Conservation (phyloP, 208 protist genomes). For the Kentomonas sorsogonicus region DNA sequence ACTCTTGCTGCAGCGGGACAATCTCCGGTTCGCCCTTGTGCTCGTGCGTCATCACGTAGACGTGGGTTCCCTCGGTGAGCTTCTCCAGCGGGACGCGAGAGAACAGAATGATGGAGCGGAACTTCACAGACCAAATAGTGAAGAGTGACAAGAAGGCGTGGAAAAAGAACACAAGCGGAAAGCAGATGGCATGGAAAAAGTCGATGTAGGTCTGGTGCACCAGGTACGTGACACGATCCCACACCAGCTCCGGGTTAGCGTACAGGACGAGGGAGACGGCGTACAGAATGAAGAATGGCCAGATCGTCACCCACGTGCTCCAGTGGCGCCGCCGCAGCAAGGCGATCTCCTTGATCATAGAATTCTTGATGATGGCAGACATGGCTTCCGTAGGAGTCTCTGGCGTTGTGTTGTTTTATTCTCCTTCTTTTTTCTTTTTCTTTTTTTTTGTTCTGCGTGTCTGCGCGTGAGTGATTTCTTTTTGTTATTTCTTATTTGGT, state of each 20-base stretch:
- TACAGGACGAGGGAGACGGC: constrained; percentile 47
- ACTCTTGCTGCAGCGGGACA: constrained; percentile 65
- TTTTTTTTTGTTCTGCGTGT: constrained; percentile 1
- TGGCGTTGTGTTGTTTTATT: no score
- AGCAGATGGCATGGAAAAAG: constrained; percentile 85
- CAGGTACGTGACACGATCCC: constrained; percentile 82
- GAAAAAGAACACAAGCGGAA: constrained; percentile 72
- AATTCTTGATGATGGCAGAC: constrained; percentile 56
- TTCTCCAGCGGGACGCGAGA: constrained; percentile 28
- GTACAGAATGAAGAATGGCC: constrained; percentile 81
- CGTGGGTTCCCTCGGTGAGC: constrained; percentile 50
- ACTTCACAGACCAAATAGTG: constrained; percentile 87
- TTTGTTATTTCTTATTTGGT: no score
- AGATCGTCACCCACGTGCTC: constrained; percentile 80
- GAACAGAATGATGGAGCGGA: constrained; percentile 69
- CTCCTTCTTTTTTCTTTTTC: not conserved
- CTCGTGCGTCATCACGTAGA: constrained; percentile 65
- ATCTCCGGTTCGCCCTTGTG: constrained; percentile 85
- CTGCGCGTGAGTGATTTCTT: not conserved
- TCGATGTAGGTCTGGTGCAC: constrained; percentile 87
- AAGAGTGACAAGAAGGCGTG: constrained; percentile 85
- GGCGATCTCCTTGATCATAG: constrained; percentile 58
- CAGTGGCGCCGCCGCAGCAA: constrained; percentile 58
- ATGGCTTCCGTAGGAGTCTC: constrained; percentile 13
- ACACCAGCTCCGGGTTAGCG: constrained; percentile 76